phyloP scores from a whole-genome alignment of 257 asterid genomes.

The Echites panduratus region DNA sequence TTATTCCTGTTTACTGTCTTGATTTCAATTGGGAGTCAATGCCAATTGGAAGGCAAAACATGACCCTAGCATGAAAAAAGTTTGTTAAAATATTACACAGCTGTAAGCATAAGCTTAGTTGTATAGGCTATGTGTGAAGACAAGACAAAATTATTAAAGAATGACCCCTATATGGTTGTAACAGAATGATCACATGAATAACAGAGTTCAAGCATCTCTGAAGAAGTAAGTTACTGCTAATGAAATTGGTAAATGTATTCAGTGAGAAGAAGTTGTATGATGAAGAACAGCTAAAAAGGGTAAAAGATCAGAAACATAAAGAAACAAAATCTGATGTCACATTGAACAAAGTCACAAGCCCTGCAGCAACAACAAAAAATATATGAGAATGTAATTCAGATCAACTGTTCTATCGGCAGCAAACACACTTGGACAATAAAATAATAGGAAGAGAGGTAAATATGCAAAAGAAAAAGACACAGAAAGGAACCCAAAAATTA shows the following conservation, averaged over 20 bases:
- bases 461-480: neutral
- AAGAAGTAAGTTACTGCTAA: neutral
- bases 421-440: neutral
- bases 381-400: neutral
- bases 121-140: no score
- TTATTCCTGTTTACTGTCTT: no score
- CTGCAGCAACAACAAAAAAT: neutral
- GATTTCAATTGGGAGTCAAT: no score
- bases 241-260: neutral
- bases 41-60: no score
- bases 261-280: neutral
- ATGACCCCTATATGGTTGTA: no score
- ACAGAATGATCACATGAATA: no score
- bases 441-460: neutral
- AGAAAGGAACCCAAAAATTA: no score
- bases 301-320: neutral
- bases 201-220: neutral
- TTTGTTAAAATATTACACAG: no score
- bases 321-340: neutral
- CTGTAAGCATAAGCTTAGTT: no score
- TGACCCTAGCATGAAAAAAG: no score
- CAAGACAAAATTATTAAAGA: no score
- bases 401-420: neutral
- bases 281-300: neutral
- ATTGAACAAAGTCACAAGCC: neutral